These are phyloP conservation scores for Magnaporthiopsis rhizophila DNA, from an alignment of 2,329 filamentous ascomycete species.

Conservation along the genomic window DNA sequence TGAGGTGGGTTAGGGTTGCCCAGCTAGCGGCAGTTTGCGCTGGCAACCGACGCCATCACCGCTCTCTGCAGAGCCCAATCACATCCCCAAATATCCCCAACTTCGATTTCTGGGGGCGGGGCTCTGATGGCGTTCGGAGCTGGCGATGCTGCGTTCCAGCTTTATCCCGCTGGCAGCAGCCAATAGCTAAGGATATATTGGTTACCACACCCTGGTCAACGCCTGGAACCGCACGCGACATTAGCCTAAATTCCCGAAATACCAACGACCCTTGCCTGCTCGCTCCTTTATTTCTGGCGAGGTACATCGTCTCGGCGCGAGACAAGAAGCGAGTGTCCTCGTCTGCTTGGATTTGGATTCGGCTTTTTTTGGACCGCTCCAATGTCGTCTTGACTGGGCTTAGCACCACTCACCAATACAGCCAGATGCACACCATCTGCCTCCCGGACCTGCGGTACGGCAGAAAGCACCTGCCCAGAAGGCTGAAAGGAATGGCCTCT, in stretches of 20 bases:
- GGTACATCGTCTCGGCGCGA: not conserved
- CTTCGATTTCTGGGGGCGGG: not conserved
- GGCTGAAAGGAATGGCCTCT: constrained; percentile 1
- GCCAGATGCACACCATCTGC: too few relatives aligned
- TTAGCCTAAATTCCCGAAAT: not conserved
- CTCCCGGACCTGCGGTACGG: too few relatives aligned
- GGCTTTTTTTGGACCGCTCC: not conserved
- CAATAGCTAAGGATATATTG: not conserved
- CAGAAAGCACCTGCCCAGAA: not conserved
- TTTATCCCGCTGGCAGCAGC: not conserved
- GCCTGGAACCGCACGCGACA: not conserved
- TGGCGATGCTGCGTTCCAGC: not conserved
- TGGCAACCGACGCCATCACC: too few relatives aligned
- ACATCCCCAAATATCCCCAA: not conserved
- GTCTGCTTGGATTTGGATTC: not conserved
- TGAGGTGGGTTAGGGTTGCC: too few relatives aligned
- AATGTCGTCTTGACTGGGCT: not conserved
- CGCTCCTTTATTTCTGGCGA: not conserved
- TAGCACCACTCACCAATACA: too few relatives aligned
- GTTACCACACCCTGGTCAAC: not conserved
- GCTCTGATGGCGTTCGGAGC: not conserved
- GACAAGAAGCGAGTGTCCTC: not conserved
- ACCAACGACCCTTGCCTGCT: not conserved
- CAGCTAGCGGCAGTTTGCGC: too few relatives aligned
- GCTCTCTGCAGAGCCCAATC: too few relatives aligned